Conservation (phyloP, 306 rosid genomes). For the Luffa aegyptiaca region DNA sequence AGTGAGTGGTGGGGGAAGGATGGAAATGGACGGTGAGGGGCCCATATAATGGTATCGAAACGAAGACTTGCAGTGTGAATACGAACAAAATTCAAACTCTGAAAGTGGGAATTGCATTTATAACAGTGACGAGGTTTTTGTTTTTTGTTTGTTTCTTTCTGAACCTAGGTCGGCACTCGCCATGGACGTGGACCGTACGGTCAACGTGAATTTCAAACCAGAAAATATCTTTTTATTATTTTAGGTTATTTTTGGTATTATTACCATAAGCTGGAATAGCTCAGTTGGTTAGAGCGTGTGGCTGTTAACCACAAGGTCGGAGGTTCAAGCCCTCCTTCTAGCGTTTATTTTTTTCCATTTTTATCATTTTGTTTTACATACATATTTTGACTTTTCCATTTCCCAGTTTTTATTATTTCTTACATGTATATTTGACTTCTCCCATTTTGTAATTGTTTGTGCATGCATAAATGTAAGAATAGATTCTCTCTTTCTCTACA, state of each 20-base stretch:
- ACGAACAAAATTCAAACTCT: neutral
- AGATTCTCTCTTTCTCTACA: too few relatives aligned
- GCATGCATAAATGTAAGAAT: too few relatives aligned
- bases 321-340: slow-evolving; percentile 13
- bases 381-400: too few relatives aligned
- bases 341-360: neutral
- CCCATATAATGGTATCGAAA: too few relatives aligned
- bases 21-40: neutral
- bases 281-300: slow-evolving; percentile 17
- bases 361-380: neutral
- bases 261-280: neutral
- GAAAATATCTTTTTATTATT: too few relatives aligned
- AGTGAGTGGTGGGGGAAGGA: too few relatives aligned
- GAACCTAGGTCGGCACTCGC: neutral
- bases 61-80: neutral
- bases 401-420: too few relatives aligned
- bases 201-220: too few relatives aligned
- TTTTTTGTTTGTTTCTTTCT: neutral
- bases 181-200: neutral
- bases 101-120: neutral
- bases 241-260: too few relatives aligned
- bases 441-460: too few relatives aligned
- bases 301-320: slow-evolving; percentile 16
- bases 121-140: neutral
- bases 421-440: too few relatives aligned